A percentile compares a stretch with the other conserved stretches of the same genome.
phyloP scores from a whole-genome alignment of 2,329 filamentous ascomycete genomes.

The Aspergillus ruber region DNA sequence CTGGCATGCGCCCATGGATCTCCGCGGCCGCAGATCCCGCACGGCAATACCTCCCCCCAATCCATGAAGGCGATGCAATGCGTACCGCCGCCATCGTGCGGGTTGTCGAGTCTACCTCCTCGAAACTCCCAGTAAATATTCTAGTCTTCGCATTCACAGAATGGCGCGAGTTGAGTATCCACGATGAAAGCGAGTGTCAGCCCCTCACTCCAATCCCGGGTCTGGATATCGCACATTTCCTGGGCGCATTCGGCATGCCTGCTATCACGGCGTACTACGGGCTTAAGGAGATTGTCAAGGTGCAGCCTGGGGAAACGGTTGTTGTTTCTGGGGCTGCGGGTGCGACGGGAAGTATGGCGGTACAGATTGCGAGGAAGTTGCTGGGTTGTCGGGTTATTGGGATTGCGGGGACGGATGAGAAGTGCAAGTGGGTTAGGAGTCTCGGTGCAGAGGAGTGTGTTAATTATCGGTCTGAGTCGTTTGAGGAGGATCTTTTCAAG shows the following conservation, averaged over 20 bases:
- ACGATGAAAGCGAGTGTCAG: slow-evolving; percentile 28
- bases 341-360: slow-evolving; percentile 43
- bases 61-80: slow-evolving; percentile 37
- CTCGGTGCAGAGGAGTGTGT: slow-evolving; percentile 50
- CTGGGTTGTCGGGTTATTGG: slow-evolving; percentile 38
- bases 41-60: slow-evolving; percentile 43
- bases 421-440: slow-evolving; percentile 48
- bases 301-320: slow-evolving; percentile 35
- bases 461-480: slow-evolving; percentile 48
- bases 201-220: slow-evolving; percentile 23
- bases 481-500: slow-evolving; percentile 41
- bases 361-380: slow-evolving; percentile 48
- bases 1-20: slow-evolving; percentile 49
- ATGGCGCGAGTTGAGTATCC: slow-evolving; percentile 40
- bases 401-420: slow-evolving; percentile 47
- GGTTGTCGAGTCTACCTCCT: slow-evolving; percentile 31
- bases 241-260: slow-evolving; percentile 30
- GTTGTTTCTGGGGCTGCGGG: slow-evolving; percentile 46
- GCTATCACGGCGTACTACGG: slow-evolving; percentile 47
- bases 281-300: slow-evolving; percentile 33
- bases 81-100: slow-evolving; percentile 28
- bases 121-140: slow-evolving; percentile 25
- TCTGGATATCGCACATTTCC: slow-evolving; percentile 38
- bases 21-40: slow-evolving; percentile 33
- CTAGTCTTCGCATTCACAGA: slow-evolving; percentile 25